Evolutionary conservation across 2,329 filamentous ascomycete genomes (phyloP), one percentile per base, ranked within the genome.

Genomic region (Sclerotinia sclerotiorum): DNA sequence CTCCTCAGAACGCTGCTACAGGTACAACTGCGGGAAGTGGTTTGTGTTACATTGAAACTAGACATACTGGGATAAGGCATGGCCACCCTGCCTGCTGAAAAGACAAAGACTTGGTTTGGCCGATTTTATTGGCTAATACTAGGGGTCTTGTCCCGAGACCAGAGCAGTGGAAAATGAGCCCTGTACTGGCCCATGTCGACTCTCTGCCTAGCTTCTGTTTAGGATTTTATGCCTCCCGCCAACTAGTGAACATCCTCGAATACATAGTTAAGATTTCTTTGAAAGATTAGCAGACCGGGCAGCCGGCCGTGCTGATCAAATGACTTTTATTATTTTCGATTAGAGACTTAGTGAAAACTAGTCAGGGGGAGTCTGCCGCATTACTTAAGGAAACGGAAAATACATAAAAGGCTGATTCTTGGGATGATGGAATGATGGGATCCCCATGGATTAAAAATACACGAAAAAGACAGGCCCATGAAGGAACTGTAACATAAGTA

Each of bases 141-240:
- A 48, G 56, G 48, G 56, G 54, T 67, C 46, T 62, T 62, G 56
- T 62, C 56, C 65, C 65, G n/a, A 62, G 32, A 52, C 65, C 55
- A 62, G 46, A 62, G 46, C 51, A 24, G 13, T 52, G 65, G 65
- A 62, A 67, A 46, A 54, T 24, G n/a, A 24, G 58, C 58, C 58
- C 44, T 62, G 58, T 61, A 48, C 27, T 42, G 29, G 39, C 52
- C 32, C 55, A 15, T 42, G 65, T 51, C 44, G 11, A 52, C 15
- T 60, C 27, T 51, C 54, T 61, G 24, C 8, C n/a, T 44, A 24
- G 29, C 32, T 35, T 56, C 54, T 32, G 29, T 24, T 24, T 15
- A 32, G 32, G 21, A 27, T 60, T 42, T 24, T 39, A 24, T 48
- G 13, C n/a, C 17, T 65, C 32, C 60, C 64, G 54, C 54, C 60